Conservation (phyloP, 768 basidiomycete genomes). For the Boletus patriciae region DNA sequence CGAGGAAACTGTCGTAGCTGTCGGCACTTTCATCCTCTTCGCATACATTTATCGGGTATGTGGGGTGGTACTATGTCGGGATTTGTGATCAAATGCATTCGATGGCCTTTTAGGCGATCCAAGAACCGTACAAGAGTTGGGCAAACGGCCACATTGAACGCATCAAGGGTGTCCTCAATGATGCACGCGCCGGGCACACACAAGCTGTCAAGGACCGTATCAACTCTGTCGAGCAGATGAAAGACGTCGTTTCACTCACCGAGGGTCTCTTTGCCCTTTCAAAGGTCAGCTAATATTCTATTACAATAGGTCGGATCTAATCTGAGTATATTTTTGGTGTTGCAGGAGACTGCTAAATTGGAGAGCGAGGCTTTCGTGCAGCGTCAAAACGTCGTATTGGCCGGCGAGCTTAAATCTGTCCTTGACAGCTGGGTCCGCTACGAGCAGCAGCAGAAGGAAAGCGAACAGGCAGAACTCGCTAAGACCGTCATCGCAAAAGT, state of each 20-base stretch:
- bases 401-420: conserved; percentile 88
- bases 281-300: conserved; percentile 53
- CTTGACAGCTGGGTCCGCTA: conserved; percentile 98
- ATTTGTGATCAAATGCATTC: conserved; percentile 10
- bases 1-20: conserved; percentile 89
- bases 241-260: conserved; percentile 92
- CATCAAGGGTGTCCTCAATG: conserved; percentile 78
- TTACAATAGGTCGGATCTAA: neutral
- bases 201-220: conserved; percentile 93
- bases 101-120: conserved; percentile 52
- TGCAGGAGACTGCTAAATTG: conserved; percentile 85
- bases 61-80: conserved; percentile 5
- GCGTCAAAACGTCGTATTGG: conserved; percentile 83
- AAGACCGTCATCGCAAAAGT: conserved; percentile 88
- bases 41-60: conserved; percentile 78
- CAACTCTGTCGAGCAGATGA: conserved; percentile 87
- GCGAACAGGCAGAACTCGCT: conserved; percentile 90
- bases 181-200: conserved; percentile 86
- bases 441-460: conserved; percentile 96
- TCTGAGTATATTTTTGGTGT: neutral
- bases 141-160: conserved; percentile 84
- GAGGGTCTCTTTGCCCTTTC: conserved; percentile 88
- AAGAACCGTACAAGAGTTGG: conserved; percentile 91
- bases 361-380: conserved; percentile 90
- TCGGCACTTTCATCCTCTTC: conserved; percentile 81